Evolutionary conservation across 768 basidiomycete genomes (phyloP), one percentile per base, ranked within the genome.

Genomic region (Kwoniella newhampshirensis): DNA sequence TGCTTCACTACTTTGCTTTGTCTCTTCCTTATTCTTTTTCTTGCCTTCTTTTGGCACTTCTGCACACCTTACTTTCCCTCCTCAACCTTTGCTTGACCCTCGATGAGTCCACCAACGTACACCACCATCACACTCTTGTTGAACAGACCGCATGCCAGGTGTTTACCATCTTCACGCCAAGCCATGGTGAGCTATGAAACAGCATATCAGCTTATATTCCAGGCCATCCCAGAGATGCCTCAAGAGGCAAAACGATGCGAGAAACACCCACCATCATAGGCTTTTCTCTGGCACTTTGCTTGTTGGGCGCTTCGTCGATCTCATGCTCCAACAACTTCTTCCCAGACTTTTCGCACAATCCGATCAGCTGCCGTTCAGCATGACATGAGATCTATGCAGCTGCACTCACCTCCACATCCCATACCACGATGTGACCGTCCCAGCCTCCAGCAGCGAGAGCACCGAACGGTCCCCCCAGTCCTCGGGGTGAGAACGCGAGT

Each of bases 151-250:
- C 69, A 28, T 6, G 71, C 75, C 17, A 76, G 47, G 26, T 74
- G 71, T 43, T 70, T 40, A 1, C 70, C 72, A 42, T 76, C 73
- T 3, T 64, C 55, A 46, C 75, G 51, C 75, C 75, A 76, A 2
- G 53, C 54, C 51, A 73, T 64, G 2, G 56, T 26, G 25, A 62
- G 45, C 67, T 69, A 35, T 7, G 15, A 48, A 12, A 49, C 26
- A 18, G n/a, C 30, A 39, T 9, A 35, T 42, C 20, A 37, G 6
- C 21, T n/a, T 27, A 30, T 4, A 30, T n/a, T n/a, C n/a, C n/a
- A n/a, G n/a, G n/a, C n/a, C n/a, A n/a, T n/a, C n/a, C n/a, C n/a
- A n/a, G n/a, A n/a, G n/a, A n/a, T n/a, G n/a, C n/a, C n/a, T n/a
- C n/a, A n/a, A n/a, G 47, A 12, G 52, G 4, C 40, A 41, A 27